These are phyloP conservation scores for Saccharomyces hybrid DNA, from an alignment of 1,139 yeast species.

Conservation along the genomic window DNA sequence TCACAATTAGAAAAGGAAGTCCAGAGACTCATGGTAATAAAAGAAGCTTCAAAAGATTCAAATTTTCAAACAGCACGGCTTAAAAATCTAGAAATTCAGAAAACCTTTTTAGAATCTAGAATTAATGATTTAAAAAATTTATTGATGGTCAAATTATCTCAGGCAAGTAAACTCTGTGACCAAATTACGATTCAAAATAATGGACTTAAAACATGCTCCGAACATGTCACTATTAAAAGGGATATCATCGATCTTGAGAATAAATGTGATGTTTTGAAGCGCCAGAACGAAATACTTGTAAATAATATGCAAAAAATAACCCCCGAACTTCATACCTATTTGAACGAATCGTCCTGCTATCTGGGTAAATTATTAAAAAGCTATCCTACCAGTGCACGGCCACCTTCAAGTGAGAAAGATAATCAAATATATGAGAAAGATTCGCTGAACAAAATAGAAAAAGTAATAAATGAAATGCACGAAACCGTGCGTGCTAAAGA, in stretches of 20 bases:
- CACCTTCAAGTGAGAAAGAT: neutral
- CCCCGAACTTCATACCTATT: neutral
- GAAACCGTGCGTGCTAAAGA: neutral
- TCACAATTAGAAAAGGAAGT: neutral
- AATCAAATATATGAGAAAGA: neutral
- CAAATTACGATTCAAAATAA: neutral
- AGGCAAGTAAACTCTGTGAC: neutral
- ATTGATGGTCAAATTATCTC: neutral
- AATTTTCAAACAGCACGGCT: neutral
- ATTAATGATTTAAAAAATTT: neutral
- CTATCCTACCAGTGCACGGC: neutral
- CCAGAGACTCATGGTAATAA: neutral
- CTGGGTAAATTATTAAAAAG: neutral
- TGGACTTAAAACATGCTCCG: neutral
- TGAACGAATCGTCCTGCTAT: neutral
- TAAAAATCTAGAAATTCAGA: neutral
- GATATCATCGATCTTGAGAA: neutral
- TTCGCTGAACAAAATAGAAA: neutral
- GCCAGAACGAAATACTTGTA: neutral
- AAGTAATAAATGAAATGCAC: neutral
- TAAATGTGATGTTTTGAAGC: slow-evolving; percentile 1
- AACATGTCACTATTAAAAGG: neutral
- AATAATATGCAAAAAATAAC: neutral
- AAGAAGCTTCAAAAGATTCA: neutral
- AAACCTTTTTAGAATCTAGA: neutral